phyloP scores from a whole-genome alignment of 257 asterid genomes.

The Voacanga thouarsii region DNA sequence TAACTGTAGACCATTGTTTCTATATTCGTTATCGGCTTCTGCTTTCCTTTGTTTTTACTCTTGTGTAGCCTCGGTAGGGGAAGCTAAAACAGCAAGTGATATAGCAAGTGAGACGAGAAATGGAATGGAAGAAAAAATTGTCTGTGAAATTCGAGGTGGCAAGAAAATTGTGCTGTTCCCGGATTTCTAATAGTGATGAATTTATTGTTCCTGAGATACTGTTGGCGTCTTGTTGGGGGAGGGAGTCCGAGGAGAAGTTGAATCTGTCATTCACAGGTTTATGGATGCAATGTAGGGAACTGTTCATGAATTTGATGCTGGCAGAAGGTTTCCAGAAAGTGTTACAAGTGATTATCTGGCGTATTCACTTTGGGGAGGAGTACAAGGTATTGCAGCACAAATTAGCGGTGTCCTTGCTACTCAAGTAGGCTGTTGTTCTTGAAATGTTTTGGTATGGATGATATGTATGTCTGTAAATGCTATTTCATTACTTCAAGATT shows the following conservation, averaged over 20 bases:
- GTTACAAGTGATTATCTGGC: constrained; percentile 91
- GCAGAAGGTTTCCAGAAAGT: constrained; percentile 95
- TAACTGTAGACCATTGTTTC: constrained; percentile 14
- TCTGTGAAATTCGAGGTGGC: constrained; percentile 76
- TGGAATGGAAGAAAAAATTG: constrained; percentile 30
- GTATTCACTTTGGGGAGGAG: constrained; percentile 97
- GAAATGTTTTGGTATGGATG: neutral
- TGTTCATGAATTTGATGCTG: constrained; percentile 51
- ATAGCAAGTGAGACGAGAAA: constrained; percentile 14
- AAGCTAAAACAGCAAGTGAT: constrained; percentile 40
- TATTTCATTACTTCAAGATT: neutral
- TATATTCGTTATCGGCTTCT: constrained; percentile 34
- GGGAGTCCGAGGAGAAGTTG: constrained; percentile 27
- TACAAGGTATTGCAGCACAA: constrained; percentile 95
- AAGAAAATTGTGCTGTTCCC: constrained; percentile 61
- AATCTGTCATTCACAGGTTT: constrained; percentile 36
- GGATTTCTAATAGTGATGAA: constrained; percentile 64
- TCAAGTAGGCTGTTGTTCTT: constrained; percentile 47
- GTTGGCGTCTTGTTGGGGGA: constrained; percentile 41
- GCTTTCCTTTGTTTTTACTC: constrained; percentile 37
- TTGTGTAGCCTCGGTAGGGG: constrained; percentile 46
- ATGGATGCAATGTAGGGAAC: constrained; percentile 63
- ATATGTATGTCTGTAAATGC: neutral
- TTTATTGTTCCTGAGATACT: constrained; percentile 44
- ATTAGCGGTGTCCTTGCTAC: constrained; percentile 94